phyloP scores from a whole-genome alignment of 139 green algal genomes.

The Coelastrella sp. region DNA sequence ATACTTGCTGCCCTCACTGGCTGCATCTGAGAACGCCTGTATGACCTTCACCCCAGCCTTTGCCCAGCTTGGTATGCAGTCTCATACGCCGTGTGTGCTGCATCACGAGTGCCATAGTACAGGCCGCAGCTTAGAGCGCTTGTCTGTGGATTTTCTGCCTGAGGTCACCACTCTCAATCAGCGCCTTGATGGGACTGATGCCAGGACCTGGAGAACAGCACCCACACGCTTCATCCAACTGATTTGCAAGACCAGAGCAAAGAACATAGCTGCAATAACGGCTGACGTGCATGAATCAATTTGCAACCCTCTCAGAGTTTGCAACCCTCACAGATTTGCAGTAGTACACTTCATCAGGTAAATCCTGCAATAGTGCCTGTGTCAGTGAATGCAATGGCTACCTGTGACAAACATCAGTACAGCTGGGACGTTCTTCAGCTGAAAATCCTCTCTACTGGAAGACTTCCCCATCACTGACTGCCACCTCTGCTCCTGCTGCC shows the following conservation, averaged over 20 bases:
- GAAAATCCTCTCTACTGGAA: conserved; percentile 85
- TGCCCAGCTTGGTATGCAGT: conserved; percentile 73
- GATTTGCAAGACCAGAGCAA: background rate
- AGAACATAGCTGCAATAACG: background rate
- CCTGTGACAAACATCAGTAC: conserved; percentile 86
- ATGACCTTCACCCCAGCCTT: conserved; percentile 74
- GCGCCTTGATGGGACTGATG: conserved; percentile 82
- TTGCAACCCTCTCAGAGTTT: no score
- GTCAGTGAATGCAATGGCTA: background rate
- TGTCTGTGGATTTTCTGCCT: conserved; percentile 39
- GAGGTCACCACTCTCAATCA: conserved; percentile 79
- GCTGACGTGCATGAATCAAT: no score
- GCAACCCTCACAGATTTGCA: no score
- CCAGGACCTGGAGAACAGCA: conserved; percentile 55
- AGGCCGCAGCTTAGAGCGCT: conserved; percentile 70
- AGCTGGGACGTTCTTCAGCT: conserved; percentile 60
- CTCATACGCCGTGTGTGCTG: conserved; percentile 50
- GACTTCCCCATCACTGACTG: conserved; percentile 73
- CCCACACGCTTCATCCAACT: background rate
- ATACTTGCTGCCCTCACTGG: conserved; percentile 22
- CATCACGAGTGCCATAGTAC: conserved; percentile 82
- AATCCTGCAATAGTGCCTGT: no score
- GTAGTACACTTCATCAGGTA: no score
- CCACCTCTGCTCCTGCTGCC: conserved; percentile 50
- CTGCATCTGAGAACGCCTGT: conserved; percentile 39